These are phyloP conservation scores for Arxiozyma slooffiae DNA, from an alignment of 1,139 yeast genomes.

Conservation along the genomic window DNA sequence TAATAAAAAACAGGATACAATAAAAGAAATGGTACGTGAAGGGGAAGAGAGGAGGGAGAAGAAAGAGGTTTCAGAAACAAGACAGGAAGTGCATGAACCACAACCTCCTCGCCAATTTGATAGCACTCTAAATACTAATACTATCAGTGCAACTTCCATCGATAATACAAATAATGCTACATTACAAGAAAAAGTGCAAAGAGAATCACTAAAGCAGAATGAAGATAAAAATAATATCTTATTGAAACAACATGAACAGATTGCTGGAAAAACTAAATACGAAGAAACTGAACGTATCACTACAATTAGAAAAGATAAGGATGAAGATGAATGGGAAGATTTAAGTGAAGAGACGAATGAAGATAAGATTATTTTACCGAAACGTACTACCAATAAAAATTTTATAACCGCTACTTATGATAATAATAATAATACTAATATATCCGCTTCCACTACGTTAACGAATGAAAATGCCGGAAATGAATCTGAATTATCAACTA, in stretches of 20 bases:
- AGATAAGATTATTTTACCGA: conserved; percentile 10
- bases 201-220: not conserved
- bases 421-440: not conserved
- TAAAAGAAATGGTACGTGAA: not conserved
- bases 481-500: not conserved
- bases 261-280: not conserved
- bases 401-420: not conserved
- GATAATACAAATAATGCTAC: too few species aligned
- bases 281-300: conserved; percentile 4
- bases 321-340: conserved; percentile 7
- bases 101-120: not conserved
- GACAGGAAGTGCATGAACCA: not conserved
- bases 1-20: not conserved
- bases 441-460: not conserved
- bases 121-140: too few species aligned
- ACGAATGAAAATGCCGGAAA: not conserved
- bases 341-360: conserved; percentile 1
- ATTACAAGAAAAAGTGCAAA: not conserved
- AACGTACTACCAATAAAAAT: conserved; percentile 3
- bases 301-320: not conserved
- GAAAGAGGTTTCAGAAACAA: not conserved
- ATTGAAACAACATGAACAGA: not conserved
- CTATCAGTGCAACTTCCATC: not conserved
- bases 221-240: not conserved
- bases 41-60: not conserved